Evolutionary conservation across 305 asterid genomes (phyloP).

Genomic region (Fraxinus dipetala): DNA sequence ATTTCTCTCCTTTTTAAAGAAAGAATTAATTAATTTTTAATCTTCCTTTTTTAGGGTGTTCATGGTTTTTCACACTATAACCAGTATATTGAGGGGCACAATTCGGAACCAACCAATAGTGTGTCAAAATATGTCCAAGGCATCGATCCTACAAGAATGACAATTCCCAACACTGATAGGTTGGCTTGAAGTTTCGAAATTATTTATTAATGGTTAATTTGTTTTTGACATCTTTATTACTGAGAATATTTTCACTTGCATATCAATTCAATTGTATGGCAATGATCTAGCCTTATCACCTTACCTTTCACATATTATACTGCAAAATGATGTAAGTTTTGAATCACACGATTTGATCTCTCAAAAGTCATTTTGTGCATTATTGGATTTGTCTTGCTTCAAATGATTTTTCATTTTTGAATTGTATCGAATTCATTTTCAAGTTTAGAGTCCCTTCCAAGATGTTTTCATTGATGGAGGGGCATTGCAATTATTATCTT

Average conservation of each 20-base stretch:
- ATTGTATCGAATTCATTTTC: background rate
- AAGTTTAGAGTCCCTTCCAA: background rate
- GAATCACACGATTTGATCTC: background rate
- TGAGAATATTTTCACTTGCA: background rate
- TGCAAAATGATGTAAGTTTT: background rate
- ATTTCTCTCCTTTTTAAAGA: background rate
- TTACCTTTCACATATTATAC: background rate
- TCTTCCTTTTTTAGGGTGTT: slow-evolving; percentile 43
- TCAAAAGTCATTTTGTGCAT: background rate
- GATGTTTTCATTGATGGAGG: background rate
- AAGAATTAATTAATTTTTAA: slow-evolving; percentile 5
- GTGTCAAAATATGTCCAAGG: slow-evolving; percentile 49
- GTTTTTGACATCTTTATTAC: background rate
- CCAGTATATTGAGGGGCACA: slow-evolving; percentile 45
- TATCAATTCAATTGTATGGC: background rate
- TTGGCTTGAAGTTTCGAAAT: slow-evolving; percentile 28
- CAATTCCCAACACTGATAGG: slow-evolving; percentile 51
- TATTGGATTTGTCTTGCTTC: background rate
- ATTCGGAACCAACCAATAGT: slow-evolving; percentile 38
- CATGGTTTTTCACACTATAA: slow-evolving; percentile 44
- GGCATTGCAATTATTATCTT: background rate
- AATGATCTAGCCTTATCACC: slow-evolving; percentile 10
- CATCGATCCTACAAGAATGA: slow-evolving; percentile 34
- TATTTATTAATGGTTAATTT: slow-evolving; percentile 12
- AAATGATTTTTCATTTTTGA: background rate